Conservation (phyloP, 768 basidiomycete species). For the Sistotremastrum suecicum region DNA sequence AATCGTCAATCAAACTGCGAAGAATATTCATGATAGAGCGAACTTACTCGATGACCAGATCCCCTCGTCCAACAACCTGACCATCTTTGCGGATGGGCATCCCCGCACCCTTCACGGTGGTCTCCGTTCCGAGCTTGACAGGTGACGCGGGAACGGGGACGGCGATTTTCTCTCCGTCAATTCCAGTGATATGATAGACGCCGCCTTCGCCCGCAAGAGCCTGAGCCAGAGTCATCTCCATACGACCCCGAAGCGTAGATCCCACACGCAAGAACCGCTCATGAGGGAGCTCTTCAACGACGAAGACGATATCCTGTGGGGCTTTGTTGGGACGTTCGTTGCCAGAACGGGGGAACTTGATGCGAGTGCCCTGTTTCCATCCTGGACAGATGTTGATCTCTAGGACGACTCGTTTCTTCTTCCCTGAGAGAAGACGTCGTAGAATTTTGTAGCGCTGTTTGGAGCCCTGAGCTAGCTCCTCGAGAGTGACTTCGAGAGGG, state of each 20-base stretch:
- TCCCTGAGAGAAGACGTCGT: conserved; percentile 35
- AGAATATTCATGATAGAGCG: not conserved
- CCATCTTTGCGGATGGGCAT: conserved; percentile 51
- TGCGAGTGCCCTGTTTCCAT: conserved; percentile 43
- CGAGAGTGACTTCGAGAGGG: conserved; percentile 43
- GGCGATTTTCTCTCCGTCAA: conserved; percentile 41
- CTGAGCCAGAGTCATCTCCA: conserved; percentile 44
- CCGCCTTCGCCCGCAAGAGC: conserved; percentile 31
- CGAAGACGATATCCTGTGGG: conserved; percentile 53
- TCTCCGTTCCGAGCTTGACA: conserved; percentile 31
- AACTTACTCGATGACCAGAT: conserved; percentile 48
- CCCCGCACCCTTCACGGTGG: conserved; percentile 43
- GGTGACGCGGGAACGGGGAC: conserved; percentile 40
- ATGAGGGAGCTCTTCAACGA: conserved; percentile 46
- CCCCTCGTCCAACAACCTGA: conserved; percentile 40
- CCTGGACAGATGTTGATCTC: conserved; percentile 49
- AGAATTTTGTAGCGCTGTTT: conserved; percentile 45
- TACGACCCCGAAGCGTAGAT: conserved; percentile 40
- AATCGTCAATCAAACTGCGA: too few species aligned
- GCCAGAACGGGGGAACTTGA: conserved; percentile 49
- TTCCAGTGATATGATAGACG: conserved; percentile 34
- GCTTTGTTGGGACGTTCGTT: conserved; percentile 43
- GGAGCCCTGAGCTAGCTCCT: conserved; percentile 46
- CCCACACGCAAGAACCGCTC: conserved; percentile 40
- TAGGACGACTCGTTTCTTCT: conserved; percentile 39